A percentile compares a stretch with the other conserved stretches of the same genome.
phyloP scores from a whole-genome alignment of 2,329 filamentous ascomycete species.

The Rutstroemia sp. region DNA sequence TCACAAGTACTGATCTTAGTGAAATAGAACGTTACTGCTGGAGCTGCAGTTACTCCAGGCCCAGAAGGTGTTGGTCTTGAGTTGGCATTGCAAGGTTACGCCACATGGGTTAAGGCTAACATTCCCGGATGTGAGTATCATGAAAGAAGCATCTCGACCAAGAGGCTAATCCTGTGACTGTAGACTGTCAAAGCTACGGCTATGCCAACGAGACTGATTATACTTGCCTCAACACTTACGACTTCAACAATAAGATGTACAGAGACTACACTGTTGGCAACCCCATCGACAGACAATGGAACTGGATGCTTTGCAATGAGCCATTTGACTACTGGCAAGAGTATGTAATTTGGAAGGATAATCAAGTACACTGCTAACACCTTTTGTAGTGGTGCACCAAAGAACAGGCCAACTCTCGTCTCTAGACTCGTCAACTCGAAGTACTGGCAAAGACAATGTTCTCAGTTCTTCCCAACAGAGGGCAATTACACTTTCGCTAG shows the following conservation, averaged over 20 bases:
- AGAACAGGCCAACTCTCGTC: slow-evolving; percentile 37
- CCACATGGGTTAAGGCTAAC: slow-evolving; percentile 42
- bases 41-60: slow-evolving; percentile 26
- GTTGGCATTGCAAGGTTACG: slow-evolving; percentile 47
- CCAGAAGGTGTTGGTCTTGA: slow-evolving; percentile 43
- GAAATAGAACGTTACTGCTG: slow-evolving; percentile 26
- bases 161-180: neutral
- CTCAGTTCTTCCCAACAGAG: slow-evolving; percentile 45
- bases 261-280: slow-evolving; percentile 43
- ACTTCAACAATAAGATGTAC: slow-evolving; percentile 41
- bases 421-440: slow-evolving; percentile 42
- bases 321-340: slow-evolving; percentile 52
- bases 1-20: neutral
- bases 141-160: neutral
- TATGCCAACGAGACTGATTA: slow-evolving; percentile 38
- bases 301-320: slow-evolving; percentile 57
- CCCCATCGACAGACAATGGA: slow-evolving; percentile 40
- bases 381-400: slow-evolving; percentile 36
- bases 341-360: slow-evolving; percentile 26
- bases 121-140: slow-evolving; percentile 40
- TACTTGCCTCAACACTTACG: slow-evolving; percentile 47
- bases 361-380: slow-evolving; percentile 1
- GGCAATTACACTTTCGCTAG: slow-evolving; percentile 43
- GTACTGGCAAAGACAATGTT: slow-evolving; percentile 50
- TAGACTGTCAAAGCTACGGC: slow-evolving; percentile 40